A percentile compares a stretch with the other conserved stretches of the same genome.
Conservation (phyloP, 2,329 filamentous ascomycete genomes). For the Diplocarpon mali region DNA sequence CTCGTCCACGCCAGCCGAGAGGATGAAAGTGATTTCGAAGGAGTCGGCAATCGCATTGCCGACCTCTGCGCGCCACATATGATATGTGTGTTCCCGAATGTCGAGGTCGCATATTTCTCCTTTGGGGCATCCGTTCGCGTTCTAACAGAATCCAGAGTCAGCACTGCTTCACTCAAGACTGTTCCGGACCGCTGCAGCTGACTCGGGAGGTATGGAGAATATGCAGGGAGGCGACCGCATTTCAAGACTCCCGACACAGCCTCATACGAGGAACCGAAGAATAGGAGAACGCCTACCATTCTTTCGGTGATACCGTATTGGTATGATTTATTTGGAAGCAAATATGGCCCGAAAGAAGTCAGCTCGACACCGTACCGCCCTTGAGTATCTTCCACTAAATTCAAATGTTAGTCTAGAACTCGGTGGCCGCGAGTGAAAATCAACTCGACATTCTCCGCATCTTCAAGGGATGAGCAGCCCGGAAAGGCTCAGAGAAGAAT, state of each 20-base stretch:
- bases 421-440: too few species aligned
- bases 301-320: slow-evolving; percentile 12
- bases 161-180: too few species aligned
- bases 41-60: slow-evolving; percentile 5
- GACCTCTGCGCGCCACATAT: slow-evolving; percentile 9
- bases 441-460: too few species aligned
- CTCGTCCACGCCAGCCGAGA: slow-evolving; percentile 11
- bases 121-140: slow-evolving; percentile 6
- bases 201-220: too few species aligned
- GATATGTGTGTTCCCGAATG: slow-evolving; percentile 8
- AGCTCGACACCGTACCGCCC: slow-evolving; percentile 13
- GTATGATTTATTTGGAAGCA: slow-evolving; percentile 6
- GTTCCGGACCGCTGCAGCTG: too few species aligned
- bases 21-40: slow-evolving; percentile 10
- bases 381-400: slow-evolving; percentile 10
- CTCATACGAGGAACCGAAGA: too few species aligned
- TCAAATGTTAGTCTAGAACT: too few species aligned
- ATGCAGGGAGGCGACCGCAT: too few species aligned
- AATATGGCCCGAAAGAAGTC: slow-evolving; percentile 10
- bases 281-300: too few species aligned
- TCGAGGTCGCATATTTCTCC: slow-evolving; percentile 5
- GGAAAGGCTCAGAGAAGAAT: too few species aligned
- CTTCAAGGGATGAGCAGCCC: too few species aligned
- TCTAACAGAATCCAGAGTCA: slow-evolving; percentile 5
- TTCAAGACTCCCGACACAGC: too few species aligned